Evolutionary conservation across 352 stramenopile genomes (phyloP).

Genomic region (Pseudoperonospora humuli): DNA sequence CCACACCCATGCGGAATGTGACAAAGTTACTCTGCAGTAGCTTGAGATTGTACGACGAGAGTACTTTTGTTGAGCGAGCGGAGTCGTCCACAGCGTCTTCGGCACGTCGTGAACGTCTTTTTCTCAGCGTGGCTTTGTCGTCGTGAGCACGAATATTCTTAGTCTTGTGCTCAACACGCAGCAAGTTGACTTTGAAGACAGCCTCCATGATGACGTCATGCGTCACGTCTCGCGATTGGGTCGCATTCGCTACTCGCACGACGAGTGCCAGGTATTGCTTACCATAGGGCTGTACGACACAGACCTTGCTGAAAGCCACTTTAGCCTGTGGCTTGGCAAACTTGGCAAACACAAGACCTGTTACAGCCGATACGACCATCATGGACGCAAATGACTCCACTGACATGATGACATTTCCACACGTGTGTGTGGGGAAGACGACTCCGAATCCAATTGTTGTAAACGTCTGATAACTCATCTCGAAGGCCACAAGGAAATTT

Average conservation of each 20-base stretch:
- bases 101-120: slow-evolving; percentile 4
- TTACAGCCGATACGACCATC: slow-evolving; percentile 71
- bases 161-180: slow-evolving; percentile 59
- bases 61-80: slow-evolving; percentile 30
- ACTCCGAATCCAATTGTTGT: slow-evolving; percentile 80
- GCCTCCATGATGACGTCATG: slow-evolving; percentile 83
- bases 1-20: slow-evolving; percentile 77
- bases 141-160: slow-evolving; percentile 33
- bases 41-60: slow-evolving; percentile 74
- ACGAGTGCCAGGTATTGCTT: slow-evolving; percentile 71
- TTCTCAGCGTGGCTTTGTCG: slow-evolving; percentile 6
- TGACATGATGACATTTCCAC: slow-evolving; percentile 63
- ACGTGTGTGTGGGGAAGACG: slow-evolving; percentile 57
- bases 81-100: slow-evolving; percentile 15
- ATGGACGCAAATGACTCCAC: slow-evolving; percentile 77
- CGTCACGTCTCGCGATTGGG: slow-evolving; percentile 66
- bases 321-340: slow-evolving; percentile 73
- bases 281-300: slow-evolving; percentile 64
- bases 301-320: slow-evolving; percentile 74
- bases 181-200: slow-evolving; percentile 67
- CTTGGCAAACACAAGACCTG: slow-evolving; percentile 79
- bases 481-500: slow-evolving; percentile 51
- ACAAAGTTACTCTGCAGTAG: slow-evolving; percentile 81
- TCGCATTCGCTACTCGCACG: slow-evolving; percentile 73
- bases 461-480: slow-evolving; percentile 81